A percentile compares a stretch with the other conserved stretches of the same genome.
Evolutionary conservation across 352 stramenopile genomes (phyloP).

Genomic region (Pythium vanterpoolii): DNA sequence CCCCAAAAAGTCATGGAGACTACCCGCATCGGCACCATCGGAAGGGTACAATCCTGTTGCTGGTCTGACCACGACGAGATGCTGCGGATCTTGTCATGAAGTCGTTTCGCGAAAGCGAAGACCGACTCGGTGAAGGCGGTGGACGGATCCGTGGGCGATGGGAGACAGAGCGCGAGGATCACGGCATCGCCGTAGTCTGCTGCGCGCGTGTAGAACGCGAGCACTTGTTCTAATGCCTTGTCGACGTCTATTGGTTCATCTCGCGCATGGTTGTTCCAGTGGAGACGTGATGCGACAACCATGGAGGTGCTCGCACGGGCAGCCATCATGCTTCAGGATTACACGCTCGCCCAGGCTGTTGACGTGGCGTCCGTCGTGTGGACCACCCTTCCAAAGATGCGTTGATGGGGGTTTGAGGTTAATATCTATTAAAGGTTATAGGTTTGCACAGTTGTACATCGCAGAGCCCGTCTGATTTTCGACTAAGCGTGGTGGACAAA

Average conservation of each 20-base stretch:
- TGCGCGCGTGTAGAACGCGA: slow-evolving; percentile 45
- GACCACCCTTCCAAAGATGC: background rate
- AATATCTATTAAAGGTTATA: background rate
- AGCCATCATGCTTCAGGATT: background rate
- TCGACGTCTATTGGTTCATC: slow-evolving; percentile 38
- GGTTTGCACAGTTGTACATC: background rate
- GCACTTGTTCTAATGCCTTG: slow-evolving; percentile 43
- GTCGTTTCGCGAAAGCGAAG: slow-evolving; percentile 35
- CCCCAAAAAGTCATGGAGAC: slow-evolving; percentile 94
- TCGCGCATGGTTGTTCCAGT: slow-evolving; percentile 68
- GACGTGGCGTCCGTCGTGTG: background rate
- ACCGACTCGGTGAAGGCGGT: slow-evolving; percentile 15
- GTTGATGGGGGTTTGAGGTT: slow-evolving; percentile 4
- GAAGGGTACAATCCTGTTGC: background rate
- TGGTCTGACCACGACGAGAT: background rate
- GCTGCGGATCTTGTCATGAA: slow-evolving; percentile 35
- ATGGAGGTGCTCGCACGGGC: background rate
- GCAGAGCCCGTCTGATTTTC: slow-evolving; percentile 4
- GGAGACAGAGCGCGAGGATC: slow-evolving; percentile 55
- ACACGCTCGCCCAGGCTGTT: background rate
- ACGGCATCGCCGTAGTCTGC: slow-evolving; percentile 46
- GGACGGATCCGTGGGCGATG: slow-evolving; percentile 18
- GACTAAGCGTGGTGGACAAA: slow-evolving; percentile 7
- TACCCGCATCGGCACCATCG: slow-evolving; percentile 43
- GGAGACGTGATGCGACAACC: slow-evolving; percentile 58